Evolutionary conservation across 2,329 filamentous ascomycete genomes (phyloP), one percentile per base, ranked within the genome.

Genomic region (Cytospora piceae): DNA sequence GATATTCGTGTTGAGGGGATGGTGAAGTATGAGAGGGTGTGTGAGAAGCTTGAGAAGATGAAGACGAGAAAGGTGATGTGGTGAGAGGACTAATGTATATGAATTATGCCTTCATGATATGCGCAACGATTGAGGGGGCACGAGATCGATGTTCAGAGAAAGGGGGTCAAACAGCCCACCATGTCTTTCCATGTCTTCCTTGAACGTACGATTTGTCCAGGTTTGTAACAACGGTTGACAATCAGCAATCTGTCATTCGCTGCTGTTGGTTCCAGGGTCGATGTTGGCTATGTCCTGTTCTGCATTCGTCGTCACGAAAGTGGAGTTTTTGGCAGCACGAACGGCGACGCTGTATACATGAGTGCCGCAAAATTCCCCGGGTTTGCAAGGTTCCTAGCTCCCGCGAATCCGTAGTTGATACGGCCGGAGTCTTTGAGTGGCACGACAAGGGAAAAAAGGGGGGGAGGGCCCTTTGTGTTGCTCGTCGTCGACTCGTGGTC

Each of bases 61-160:
- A 22, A 22, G 12, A 60, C 24, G 11, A 27, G 22, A 17, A 51
- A 24, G n/a, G 24, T 22, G n/a, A 4, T 5, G 6, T 49, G 46
- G n/a, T 22, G n/a, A 49, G 46, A 49, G 7, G 46, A 49, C n/a
- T 24, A n/a, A 14, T 49, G 46, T 22, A 49, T 49, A 14, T 14
- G 11, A 46, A 14, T 3, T 29, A 24, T 15, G n/a, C 27, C 24
- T 27, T 34, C 29, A 12, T 60, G 49, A 49, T 22, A 29, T 29
- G 27, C 27, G 20, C 9, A 17, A 52, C 29, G 42, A 42, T 52
- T 52, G 42, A 60, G 58, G 58, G 57, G 57, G 27, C 27, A 22
- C 17, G 17, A 34, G 14, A 29, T 34, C 49, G 29, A 49, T 22
- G 46, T 8, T 49, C 46, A 24, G 46, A 9, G 20, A 49, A 22